Evolutionary conservation across 2,329 filamentous ascomycete genomes (phyloP).

Genomic region (Venturiaceae sp.): DNA sequence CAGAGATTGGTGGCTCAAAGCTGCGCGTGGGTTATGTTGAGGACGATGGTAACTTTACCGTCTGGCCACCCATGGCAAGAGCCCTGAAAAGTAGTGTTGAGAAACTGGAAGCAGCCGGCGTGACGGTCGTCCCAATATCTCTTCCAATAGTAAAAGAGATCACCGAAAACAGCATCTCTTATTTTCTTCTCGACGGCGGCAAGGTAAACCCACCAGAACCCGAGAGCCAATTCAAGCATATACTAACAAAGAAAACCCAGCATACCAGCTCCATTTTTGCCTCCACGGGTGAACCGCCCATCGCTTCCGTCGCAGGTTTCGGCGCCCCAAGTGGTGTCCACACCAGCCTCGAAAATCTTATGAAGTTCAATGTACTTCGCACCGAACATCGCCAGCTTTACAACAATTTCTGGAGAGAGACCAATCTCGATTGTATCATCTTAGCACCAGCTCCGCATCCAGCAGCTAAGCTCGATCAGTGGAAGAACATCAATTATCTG

Average conservation of each 20-base stretch:
- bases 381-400: slow-evolving; percentile 34
- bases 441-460: slow-evolving; percentile 39
- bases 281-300: slow-evolving; percentile 18
- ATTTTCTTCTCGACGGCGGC: slow-evolving; percentile 24
- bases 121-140: too few species aligned
- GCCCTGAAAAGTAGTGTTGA: too few species aligned
- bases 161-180: too few species aligned
- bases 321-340: too few species aligned
- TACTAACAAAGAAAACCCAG: slow-evolving; percentile 31
- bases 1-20: slow-evolving; percentile 19
- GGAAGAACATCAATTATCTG: slow-evolving; percentile 36
- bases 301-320: slow-evolving; percentile 21
- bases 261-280: slow-evolving; percentile 29
- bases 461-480: slow-evolving; percentile 43
- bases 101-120: too few species aligned
- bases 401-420: slow-evolving; percentile 29
- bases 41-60: too few species aligned
- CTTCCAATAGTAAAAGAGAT: too few species aligned
- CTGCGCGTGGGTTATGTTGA: too few species aligned
- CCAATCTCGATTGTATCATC: slow-evolving; percentile 41
- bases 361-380: too few species aligned
- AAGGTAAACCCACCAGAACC: slow-evolving; percentile 28
- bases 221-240: slow-evolving; percentile 23
- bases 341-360: too few species aligned
- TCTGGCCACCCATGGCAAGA: too few species aligned